Evolutionary conservation across 768 basidiomycete species (phyloP).

Genomic region (Amanita fuliginea): DNA sequence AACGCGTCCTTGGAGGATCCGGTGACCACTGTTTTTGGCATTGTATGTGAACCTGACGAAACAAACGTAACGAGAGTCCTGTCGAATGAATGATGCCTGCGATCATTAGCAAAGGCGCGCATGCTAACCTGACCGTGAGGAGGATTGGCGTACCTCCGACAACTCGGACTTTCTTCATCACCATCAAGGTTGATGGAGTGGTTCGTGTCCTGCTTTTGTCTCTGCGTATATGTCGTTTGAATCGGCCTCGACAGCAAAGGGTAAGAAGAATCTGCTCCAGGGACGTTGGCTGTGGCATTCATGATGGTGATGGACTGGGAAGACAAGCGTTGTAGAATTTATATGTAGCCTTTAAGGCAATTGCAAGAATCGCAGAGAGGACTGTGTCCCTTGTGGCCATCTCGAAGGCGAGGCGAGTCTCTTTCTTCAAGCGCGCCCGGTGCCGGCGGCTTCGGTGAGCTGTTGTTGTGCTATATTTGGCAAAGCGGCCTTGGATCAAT

Average conservation of each 20-base stretch:
- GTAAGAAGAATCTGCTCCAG: not conserved
- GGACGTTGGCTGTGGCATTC: not conserved
- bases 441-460: not conserved
- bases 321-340: not conserved
- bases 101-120: not conserved
- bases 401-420: not conserved
- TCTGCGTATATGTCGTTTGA: not conserved
- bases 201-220: not conserved
- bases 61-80: not conserved
- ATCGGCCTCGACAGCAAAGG: not conserved
- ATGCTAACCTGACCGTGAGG: not conserved
- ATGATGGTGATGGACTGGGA: not conserved
- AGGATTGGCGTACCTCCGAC: not conserved
- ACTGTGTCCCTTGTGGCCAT: not conserved
- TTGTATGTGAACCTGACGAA: not conserved
- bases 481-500: not conserved
- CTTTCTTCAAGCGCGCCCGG: not conserved
- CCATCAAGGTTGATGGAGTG: not conserved
- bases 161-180: not conserved
- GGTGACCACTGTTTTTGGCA: not conserved
- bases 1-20: not conserved
- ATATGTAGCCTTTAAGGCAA: not conserved
- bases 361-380: not conserved
- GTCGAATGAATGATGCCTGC: not conserved
- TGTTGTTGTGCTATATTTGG: not conserved